phyloP scores from a whole-genome alignment of 1,284 basidiomycete genomes.

The Malassezia equina region DNA sequence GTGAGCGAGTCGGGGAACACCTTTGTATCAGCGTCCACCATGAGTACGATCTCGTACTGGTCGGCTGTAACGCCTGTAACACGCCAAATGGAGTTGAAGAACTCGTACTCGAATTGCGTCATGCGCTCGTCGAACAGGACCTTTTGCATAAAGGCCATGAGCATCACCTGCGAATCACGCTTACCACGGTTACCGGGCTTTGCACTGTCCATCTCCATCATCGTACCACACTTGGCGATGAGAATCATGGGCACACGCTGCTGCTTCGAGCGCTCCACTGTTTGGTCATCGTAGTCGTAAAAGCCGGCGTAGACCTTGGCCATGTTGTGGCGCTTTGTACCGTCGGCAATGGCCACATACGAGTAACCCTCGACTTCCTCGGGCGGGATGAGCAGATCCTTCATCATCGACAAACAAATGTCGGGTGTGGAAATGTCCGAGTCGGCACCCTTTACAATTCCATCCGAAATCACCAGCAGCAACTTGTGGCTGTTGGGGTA shows the following conservation, averaged over 20 bases:
- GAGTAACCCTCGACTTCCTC: constrained; percentile 86
- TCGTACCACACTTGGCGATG: constrained; percentile 66
- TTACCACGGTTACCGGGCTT: constrained; percentile 98
- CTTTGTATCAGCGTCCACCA: constrained; percentile 52
- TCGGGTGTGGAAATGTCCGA: constrained; percentile 58
- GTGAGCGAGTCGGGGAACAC: constrained; percentile 51
- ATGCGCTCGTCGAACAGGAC: constrained; percentile 53
- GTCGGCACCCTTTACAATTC: constrained; percentile 78
- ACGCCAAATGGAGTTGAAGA: constrained; percentile 52
- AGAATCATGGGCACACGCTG: constrained; percentile 91
- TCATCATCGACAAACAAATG: constrained; percentile 94
- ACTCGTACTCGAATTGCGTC: constrained; percentile 52
- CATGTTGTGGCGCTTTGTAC: constrained; percentile 98
- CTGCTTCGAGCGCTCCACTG: constrained; percentile 84
- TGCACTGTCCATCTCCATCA: constrained; percentile 69
- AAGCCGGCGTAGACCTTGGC: constrained; percentile 96
- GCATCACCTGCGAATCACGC: constrained; percentile 81
- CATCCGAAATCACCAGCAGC: constrained; percentile 90
- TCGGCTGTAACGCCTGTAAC: constrained; percentile 51
- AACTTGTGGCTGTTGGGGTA: constrained; percentile 98
- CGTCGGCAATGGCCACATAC: constrained; percentile 96
- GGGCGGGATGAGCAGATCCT: constrained; percentile 72
- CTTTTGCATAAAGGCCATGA: constrained; percentile 52
- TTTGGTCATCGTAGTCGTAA: constrained; percentile 88
- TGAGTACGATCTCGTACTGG: constrained; percentile 50